Evolutionary conservation across 2,329 filamentous ascomycete genomes (phyloP).

Genomic region (Diaporthe longicolla): DNA sequence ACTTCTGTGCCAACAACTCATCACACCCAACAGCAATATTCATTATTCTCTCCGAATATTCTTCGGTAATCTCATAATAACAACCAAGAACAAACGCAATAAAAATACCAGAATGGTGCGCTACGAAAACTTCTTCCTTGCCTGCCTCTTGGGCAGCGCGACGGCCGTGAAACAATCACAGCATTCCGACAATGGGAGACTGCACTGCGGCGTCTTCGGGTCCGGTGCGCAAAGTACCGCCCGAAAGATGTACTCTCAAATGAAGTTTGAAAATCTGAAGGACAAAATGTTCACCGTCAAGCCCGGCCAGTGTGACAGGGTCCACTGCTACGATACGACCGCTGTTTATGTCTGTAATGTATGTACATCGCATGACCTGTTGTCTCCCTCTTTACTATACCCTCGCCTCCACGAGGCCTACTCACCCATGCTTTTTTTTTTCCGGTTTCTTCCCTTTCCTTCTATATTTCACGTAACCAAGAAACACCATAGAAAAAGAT

Average conservation of each 20-base stretch:
- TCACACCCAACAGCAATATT: too few species aligned
- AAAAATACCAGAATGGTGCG: neutral
- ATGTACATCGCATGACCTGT: neutral
- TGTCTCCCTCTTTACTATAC: too few species aligned
- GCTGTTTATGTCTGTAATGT: slow-evolving; percentile 41
- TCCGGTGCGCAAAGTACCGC: slow-evolving; percentile 7
- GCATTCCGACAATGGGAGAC: slow-evolving; percentile 35
- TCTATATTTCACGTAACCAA: neutral
- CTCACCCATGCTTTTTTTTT: neutral
- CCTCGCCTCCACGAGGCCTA: too few species aligned
- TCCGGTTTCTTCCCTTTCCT: neutral
- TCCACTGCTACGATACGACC: slow-evolving; percentile 36
- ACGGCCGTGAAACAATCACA: neutral
- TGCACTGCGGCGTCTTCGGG: slow-evolving; percentile 37
- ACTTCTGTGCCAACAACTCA: too few species aligned
- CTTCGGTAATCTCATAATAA: neutral
- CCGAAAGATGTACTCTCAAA: slow-evolving; percentile 25
- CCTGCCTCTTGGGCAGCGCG: slow-evolving; percentile 7
- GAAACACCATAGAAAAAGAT: neutral
- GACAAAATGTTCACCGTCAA: neutral
- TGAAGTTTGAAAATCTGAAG: slow-evolving; percentile 8
- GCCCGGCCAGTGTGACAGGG: slow-evolving; percentile 31
- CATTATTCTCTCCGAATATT: neutral
- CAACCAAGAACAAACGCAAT: neutral
- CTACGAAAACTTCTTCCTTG: neutral